Conservation (phyloP, 2,329 filamentous ascomycete genomes). For the Sclerotiophoma versabilis region DNA sequence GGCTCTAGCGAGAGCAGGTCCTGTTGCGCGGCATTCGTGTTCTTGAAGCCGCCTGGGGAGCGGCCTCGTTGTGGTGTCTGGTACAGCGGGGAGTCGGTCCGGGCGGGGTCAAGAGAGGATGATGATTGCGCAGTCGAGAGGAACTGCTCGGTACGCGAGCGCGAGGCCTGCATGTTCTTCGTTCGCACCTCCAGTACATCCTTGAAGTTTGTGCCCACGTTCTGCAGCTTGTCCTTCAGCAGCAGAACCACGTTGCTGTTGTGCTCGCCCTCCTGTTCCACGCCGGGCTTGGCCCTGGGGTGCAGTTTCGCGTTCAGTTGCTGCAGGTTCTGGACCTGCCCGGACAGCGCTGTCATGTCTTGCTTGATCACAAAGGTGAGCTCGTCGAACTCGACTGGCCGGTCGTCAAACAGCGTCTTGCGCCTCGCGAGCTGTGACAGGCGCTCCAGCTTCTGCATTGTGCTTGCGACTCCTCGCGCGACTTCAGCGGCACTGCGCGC, state of each 20-base stretch:
- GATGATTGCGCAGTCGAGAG: constrained; percentile 83
- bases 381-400: constrained; percentile 95
- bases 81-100: constrained; percentile 87
- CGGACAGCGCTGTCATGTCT: constrained; percentile 84
- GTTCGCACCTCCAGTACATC: constrained; percentile 95
- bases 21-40: constrained; percentile 54
- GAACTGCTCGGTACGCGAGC: constrained; percentile 94
- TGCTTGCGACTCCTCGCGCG: constrained; percentile 86
- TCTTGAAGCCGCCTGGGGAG: constrained; percentile 54
- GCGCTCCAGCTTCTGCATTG: constrained; percentile 94
- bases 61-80: constrained; percentile 74
- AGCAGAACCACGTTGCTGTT: constrained; percentile 97
- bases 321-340: constrained; percentile 86
- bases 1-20: constrained; percentile 88
- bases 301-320: constrained; percentile 78
- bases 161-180: constrained; percentile 95
- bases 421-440: constrained; percentile 92
- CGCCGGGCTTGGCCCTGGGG: constrained; percentile 60
- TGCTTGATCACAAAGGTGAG: constrained; percentile 98
- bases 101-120: constrained; percentile 64
- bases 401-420: constrained; percentile 96
- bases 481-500: constrained; percentile 91
- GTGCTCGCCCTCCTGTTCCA: constrained; percentile 88
- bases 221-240: constrained; percentile 87
- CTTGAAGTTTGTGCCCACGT: constrained; percentile 95